Percentiles rank a stretch among this genome's conserved stretches.
These are phyloP conservation scores for Pythium rishiriense DNA, from an alignment of 352 stramenopile genomes.

Conservation along the genomic window DNA sequence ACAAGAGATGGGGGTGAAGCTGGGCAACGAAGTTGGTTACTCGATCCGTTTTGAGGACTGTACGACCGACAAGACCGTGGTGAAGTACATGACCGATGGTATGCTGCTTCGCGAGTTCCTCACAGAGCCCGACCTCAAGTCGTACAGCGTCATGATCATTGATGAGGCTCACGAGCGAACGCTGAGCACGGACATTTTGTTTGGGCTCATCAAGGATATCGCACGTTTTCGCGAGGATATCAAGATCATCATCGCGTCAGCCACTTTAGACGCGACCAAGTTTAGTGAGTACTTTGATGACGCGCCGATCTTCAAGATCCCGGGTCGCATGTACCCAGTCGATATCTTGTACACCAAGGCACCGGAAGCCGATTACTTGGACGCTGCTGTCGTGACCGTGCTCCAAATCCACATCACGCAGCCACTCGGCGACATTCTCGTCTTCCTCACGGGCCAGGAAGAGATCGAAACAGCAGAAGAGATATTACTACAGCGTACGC, in stretches of 20 bases:
- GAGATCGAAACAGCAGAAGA: slow-evolving; percentile 99
- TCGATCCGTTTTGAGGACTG: slow-evolving; percentile 90
- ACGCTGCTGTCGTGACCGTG: slow-evolving; percentile 97
- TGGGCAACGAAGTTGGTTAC: slow-evolving; percentile 94
- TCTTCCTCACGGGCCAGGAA: slow-evolving; percentile 99
- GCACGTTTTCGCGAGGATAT: slow-evolving; percentile 83
- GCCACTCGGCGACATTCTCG: slow-evolving; percentile 96
- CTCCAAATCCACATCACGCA: slow-evolving; percentile 99
- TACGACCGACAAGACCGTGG: slow-evolving; percentile 91
- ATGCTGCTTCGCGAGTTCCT: slow-evolving; percentile 99
- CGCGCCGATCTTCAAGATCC: slow-evolving; percentile 99
- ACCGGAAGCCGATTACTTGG: slow-evolving; percentile 97
- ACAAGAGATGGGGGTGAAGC: slow-evolving; percentile 94
- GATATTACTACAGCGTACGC: slow-evolving; percentile 95
- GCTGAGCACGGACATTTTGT: slow-evolving; percentile 99
- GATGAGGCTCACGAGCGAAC: slow-evolving; percentile 98
- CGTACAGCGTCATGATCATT: slow-evolving; percentile 96
- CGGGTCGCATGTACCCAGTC: slow-evolving; percentile 97
- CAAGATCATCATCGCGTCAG: slow-evolving; percentile 91
- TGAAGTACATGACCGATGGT: slow-evolving; percentile 99
- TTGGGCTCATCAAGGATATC: slow-evolving; percentile 93
- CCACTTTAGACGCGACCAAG: slow-evolving; percentile 97
- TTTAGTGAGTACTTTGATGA: slow-evolving; percentile 98
- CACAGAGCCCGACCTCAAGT: slow-evolving; percentile 93
- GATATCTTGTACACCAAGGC: slow-evolving; percentile 99